Evolutionary conservation across 108 stramenopile species (phyloP).

Genomic region (Nitzschia palea): DNA sequence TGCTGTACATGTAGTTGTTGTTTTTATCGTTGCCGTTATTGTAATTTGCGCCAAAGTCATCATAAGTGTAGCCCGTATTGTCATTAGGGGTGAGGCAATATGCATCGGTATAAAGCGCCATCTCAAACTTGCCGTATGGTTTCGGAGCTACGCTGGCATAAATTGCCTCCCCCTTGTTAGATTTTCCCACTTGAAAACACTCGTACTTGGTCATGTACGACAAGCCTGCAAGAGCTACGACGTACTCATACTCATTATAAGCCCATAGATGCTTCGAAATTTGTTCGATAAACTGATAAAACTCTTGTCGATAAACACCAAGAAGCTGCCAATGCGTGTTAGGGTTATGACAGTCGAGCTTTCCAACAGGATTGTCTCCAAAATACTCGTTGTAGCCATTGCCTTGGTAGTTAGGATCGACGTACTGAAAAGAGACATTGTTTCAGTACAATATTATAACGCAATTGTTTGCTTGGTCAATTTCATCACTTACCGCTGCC

Average conservation of each 20-base stretch:
- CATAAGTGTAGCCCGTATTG: conserved; percentile 54
- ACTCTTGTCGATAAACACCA: conserved; percentile 88
- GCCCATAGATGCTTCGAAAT: conserved; percentile 91
- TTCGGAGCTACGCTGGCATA: conserved; percentile 68
- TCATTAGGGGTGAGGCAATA: conserved; percentile 54
- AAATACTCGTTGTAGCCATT: conserved; percentile 72
- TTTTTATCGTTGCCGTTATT: conserved; percentile 35
- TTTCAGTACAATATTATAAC: no score
- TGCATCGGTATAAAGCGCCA: conserved; percentile 75
- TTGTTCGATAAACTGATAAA: conserved; percentile 89
- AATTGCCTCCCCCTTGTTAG: conserved; percentile 49
- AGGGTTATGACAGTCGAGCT: conserved; percentile 78
- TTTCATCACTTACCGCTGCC: conserved; percentile 69
- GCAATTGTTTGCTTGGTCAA: background rate
- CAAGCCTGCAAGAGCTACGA: conserved; percentile 78
- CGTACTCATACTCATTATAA: conserved; percentile 85
- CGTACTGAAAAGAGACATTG: conserved; percentile 67
- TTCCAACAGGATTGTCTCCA: conserved; percentile 53
- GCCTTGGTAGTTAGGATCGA: conserved; percentile 83
- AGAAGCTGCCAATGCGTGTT: conserved; percentile 74
- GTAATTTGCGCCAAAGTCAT: conserved; percentile 62
- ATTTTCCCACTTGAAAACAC: conserved; percentile 61
- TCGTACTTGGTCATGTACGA: conserved; percentile 82
- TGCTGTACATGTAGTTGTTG: conserved; percentile 35
- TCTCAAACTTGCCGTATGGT: conserved; percentile 57